Evolutionary conservation across 805 yeast species (phyloP).

Genomic region (Starmerella cellae): DNA sequence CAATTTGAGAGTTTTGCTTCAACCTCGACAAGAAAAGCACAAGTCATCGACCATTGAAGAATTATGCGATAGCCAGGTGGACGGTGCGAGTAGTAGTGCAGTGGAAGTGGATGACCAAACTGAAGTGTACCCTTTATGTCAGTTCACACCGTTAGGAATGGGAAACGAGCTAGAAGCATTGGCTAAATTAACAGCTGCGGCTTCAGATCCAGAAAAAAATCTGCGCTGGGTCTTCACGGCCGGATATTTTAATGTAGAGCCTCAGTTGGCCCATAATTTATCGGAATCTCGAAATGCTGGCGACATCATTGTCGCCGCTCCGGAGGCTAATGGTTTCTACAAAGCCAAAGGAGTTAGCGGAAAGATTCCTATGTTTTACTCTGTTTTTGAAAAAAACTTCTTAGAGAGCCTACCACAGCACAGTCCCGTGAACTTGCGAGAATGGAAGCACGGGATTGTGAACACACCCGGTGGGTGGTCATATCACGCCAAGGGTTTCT

Average conservation of each 20-base stretch:
- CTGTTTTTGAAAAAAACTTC: slow-evolving; percentile 59
- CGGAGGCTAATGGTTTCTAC: slow-evolving; percentile 87
- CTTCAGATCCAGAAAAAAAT: slow-evolving; percentile 24
- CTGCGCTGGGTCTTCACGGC: slow-evolving; percentile 79
- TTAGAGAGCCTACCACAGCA: slow-evolving; percentile 38
- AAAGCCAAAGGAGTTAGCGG: slow-evolving; percentile 69
- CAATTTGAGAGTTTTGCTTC: slow-evolving; percentile 46
- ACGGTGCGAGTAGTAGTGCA: too few species aligned
- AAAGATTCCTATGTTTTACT: slow-evolving; percentile 74
- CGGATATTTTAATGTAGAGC: slow-evolving; percentile 87
- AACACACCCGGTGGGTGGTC: slow-evolving; percentile 85
- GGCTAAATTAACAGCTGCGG: slow-evolving; percentile 10
- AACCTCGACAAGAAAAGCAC: slow-evolving; percentile 23
- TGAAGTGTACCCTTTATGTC: slow-evolving; percentile 78
- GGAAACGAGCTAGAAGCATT: slow-evolving; percentile 77
- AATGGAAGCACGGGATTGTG: slow-evolving; percentile 81
- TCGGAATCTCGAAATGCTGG: slow-evolving; percentile 35
- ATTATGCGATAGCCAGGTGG: neutral
- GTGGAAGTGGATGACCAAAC: slow-evolving; percentile 40
- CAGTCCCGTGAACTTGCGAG: slow-evolving; percentile 45
- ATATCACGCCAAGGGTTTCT: slow-evolving; percentile 92
- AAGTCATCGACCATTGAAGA: slow-evolving; percentile 14
- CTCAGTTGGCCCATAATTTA: slow-evolving; percentile 49
- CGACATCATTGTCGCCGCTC: slow-evolving; percentile 78
- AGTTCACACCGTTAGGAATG: slow-evolving; percentile 68